Conservation (phyloP, 306 rosid genomes). For the Cotoneaster glaucophyllus region DNA sequence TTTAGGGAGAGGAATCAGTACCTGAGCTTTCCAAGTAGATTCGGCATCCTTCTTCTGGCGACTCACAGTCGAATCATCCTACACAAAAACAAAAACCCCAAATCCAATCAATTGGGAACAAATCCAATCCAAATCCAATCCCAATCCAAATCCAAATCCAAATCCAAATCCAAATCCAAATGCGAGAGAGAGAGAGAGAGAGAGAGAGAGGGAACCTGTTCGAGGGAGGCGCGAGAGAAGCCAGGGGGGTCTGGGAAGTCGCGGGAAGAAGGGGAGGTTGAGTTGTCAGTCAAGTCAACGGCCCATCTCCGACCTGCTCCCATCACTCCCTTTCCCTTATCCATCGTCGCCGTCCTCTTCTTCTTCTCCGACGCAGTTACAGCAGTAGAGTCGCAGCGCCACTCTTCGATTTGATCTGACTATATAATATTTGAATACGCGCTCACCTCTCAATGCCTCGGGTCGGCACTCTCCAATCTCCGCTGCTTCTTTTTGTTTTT, state of each 20-base stretch:
- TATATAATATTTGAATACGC: background rate
- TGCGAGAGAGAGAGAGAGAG: background rate
- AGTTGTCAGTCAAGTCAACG: slow-evolving; percentile 72
- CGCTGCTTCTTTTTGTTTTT: background rate
- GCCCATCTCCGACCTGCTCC: slow-evolving; percentile 85
- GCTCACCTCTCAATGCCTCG: background rate
- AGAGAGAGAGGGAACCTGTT: slow-evolving; percentile 36
- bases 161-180: background rate
- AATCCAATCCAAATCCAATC: background rate
- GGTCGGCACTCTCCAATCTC: background rate
- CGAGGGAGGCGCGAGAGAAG: slow-evolving; percentile 79
- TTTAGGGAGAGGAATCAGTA: background rate
- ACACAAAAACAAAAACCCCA: background rate
- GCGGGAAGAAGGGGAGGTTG: slow-evolving; percentile 54
- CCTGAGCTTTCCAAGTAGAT: slow-evolving; percentile 94
- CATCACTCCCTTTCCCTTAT: slow-evolving; percentile 78
- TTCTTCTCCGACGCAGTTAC: background rate
- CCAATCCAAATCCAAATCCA: background rate
- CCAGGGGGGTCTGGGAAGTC: slow-evolving; percentile 88
- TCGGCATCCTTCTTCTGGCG: slow-evolving; percentile 97
- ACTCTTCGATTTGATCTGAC: background rate
- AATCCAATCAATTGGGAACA: background rate
- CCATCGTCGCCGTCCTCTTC: slow-evolving; percentile 30
- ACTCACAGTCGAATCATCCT: slow-evolving; percentile 88
- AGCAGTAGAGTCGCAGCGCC: background rate